Evolutionary conservation across 768 basidiomycete genomes (phyloP).

Genomic region (Psilocybe cyanescens): DNA sequence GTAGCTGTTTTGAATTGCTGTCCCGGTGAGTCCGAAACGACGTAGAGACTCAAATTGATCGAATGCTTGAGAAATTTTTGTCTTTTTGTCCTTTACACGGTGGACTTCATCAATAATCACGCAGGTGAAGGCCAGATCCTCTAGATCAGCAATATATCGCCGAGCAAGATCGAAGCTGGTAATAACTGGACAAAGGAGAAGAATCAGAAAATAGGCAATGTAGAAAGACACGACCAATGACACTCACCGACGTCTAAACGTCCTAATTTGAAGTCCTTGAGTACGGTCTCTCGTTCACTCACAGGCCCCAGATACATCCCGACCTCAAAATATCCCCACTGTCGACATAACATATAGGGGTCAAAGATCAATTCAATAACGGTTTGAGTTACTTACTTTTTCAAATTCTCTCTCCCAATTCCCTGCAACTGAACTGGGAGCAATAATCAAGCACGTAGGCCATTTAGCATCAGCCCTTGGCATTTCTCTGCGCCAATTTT

Average conservation of each 20-base stretch:
- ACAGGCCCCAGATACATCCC: constrained; percentile 65
- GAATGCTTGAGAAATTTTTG: constrained; percentile 70
- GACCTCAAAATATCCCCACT: constrained; percentile 97
- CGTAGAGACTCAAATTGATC: constrained; percentile 66
- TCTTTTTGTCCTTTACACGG: constrained; percentile 77
- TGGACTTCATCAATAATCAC: constrained; percentile 92
- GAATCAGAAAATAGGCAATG: constrained; percentile 4
- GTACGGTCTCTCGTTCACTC: constrained; percentile 55
- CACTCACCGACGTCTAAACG: constrained; percentile 81
- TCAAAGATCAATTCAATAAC: constrained; percentile 4
- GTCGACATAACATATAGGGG: background rate
- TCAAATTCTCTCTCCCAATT: constrained; percentile 93
- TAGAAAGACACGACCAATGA: background rate
- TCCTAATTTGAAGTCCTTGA: constrained; percentile 79
- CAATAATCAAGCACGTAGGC: constrained; percentile 88
- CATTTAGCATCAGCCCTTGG: constrained; percentile 75
- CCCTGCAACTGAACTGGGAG: constrained; percentile 79
- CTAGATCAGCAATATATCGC: constrained; percentile 68
- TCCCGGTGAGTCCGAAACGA: constrained; percentile 89
- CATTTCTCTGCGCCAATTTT: constrained; percentile 56
- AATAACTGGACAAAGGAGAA: constrained; percentile 56
- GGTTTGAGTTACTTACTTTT: constrained; percentile 49
- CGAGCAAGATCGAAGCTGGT: constrained; percentile 80
- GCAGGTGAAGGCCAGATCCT: constrained; percentile 71
- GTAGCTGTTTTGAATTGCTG: constrained; percentile 83